Evolutionary conservation across 2,329 filamentous ascomycete genomes (phyloP).

Genomic region (Meredithiella fracta): DNA sequence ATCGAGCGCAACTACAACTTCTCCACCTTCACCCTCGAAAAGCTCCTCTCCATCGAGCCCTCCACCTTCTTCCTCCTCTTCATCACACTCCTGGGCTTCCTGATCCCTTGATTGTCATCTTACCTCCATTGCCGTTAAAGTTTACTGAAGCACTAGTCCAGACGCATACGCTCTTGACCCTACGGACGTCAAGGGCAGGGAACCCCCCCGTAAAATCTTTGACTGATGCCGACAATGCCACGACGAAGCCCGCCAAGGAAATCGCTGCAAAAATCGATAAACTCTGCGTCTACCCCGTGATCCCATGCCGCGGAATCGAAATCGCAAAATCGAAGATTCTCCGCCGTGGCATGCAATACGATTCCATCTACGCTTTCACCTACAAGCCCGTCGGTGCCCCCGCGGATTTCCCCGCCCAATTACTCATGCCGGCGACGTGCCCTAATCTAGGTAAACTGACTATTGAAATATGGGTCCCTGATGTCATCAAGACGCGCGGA

Average conservation of each 20-base stretch:
- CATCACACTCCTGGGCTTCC: constrained; percentile 32
- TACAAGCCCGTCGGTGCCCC: constrained; percentile 31
- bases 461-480: constrained; percentile 53
- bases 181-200: constrained; percentile 11
- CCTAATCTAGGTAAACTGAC: constrained; percentile 46
- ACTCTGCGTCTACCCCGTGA: constrained; percentile 66
- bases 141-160: constrained; percentile 37
- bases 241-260: background rate
- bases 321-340: constrained; percentile 47
- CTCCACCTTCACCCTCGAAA: constrained; percentile 12
- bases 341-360: constrained; percentile 55
- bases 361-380: constrained; percentile 71
- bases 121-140: constrained; percentile 37
- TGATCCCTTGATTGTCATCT: constrained; percentile 37
- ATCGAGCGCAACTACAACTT: constrained; percentile 7
- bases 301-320: constrained; percentile 66
- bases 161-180: constrained; percentile 33
- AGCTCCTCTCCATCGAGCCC: constrained; percentile 19
- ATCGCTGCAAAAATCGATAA: constrained; percentile 32
- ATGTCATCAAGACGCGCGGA: constrained; percentile 37
- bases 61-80: constrained; percentile 25
- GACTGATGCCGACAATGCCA: background rate
- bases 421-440: constrained; percentile 7
- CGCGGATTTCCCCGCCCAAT: constrained; percentile 20
- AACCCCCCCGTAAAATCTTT: constrained; percentile 6